phyloP scores from a whole-genome alignment of 2,329 filamentous ascomycete genomes.

The Teratosphaeria nubilosa region DNA sequence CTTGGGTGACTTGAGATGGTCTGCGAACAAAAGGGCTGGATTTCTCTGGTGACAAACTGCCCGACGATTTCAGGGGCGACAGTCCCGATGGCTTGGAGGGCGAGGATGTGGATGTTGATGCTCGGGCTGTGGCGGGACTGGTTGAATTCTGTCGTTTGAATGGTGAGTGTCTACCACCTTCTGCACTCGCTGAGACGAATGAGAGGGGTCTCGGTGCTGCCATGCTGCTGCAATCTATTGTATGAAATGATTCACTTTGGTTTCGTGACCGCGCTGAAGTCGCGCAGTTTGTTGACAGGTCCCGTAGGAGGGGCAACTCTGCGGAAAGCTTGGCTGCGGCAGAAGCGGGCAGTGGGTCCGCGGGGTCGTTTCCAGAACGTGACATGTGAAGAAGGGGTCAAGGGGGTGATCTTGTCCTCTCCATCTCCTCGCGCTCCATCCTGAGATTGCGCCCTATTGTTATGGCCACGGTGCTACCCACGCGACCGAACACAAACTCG shows the following conservation, averaged over 20 bases:
- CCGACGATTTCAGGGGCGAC: constrained; percentile 15
- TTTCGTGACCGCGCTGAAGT: not conserved
- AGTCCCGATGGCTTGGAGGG: constrained; percentile 25
- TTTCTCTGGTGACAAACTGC: constrained; percentile 23
- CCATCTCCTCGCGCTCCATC: not conserved
- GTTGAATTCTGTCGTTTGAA: constrained; percentile 24
- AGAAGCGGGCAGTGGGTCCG: not conserved
- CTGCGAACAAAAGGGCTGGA: constrained; percentile 25
- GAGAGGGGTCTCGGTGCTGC: constrained; percentile 3
- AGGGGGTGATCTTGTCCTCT: not conserved
- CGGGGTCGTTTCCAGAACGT: not conserved
- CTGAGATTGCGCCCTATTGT: not conserved
- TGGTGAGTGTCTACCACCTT: constrained; percentile 21
- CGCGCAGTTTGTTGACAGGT: not conserved
- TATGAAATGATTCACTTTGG: not conserved
- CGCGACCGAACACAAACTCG: constrained; percentile 21
- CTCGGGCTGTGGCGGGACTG: constrained; percentile 17
- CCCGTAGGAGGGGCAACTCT: not conserved
- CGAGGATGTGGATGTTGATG: constrained; percentile 31
- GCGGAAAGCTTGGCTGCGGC: not conserved
- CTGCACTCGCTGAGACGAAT: not conserved
- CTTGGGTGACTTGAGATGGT: constrained; percentile 23
- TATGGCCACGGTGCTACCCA: constrained; percentile 23
- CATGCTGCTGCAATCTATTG: not conserved
- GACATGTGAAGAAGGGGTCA: not conserved